These are phyloP conservation scores for Microdochium trichocladiopsis DNA, from an alignment of 2,329 filamentous ascomycete species.

Conservation along the genomic window DNA sequence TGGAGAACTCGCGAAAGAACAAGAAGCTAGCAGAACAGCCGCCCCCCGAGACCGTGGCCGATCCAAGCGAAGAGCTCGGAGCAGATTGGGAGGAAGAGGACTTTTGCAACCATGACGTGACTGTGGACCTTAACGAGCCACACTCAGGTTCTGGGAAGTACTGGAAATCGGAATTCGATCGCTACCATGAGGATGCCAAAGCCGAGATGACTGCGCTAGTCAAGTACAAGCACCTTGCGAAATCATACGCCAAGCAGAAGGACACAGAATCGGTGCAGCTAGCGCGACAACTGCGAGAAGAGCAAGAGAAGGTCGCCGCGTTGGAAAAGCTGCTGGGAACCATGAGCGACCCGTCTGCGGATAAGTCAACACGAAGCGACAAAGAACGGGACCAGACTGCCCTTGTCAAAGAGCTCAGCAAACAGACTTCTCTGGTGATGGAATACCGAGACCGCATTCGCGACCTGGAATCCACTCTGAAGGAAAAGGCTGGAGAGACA, in stretches of 20 bases:
- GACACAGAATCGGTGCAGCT: constrained; percentile 64
- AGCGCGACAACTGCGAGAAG: constrained; percentile 57
- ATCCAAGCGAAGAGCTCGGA: constrained; percentile 14
- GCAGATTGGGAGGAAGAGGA: constrained; percentile 47
- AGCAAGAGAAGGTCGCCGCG: constrained; percentile 55
- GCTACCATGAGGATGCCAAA: constrained; percentile 65
- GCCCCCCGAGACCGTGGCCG: constrained; percentile 1
- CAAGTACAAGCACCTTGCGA: constrained; percentile 72
- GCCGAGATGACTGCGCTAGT: constrained; percentile 71
- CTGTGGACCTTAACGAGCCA: constrained; percentile 65
- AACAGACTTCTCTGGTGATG: constrained; percentile 48
- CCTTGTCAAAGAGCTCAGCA: constrained; percentile 45
- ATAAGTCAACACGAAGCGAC: constrained; percentile 23
- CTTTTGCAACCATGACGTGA: constrained; percentile 51
- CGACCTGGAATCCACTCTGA: constrained; percentile 46
- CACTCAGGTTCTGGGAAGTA: constrained; percentile 69
- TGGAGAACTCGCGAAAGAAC: constrained; percentile 17
- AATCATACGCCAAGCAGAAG: constrained; percentile 72
- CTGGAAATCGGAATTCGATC: constrained; percentile 73
- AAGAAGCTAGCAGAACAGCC: constrained; percentile 3
- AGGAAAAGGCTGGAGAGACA: constrained; percentile 26
- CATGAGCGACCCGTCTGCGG: constrained; percentile 48
- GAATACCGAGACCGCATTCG: constrained; percentile 54
- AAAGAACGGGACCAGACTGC: constrained; percentile 36
- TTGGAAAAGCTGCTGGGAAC: constrained; percentile 59